Evolutionary conservation across 805 yeast genomes (phyloP).

Genomic region (Candida ovalis): DNA sequence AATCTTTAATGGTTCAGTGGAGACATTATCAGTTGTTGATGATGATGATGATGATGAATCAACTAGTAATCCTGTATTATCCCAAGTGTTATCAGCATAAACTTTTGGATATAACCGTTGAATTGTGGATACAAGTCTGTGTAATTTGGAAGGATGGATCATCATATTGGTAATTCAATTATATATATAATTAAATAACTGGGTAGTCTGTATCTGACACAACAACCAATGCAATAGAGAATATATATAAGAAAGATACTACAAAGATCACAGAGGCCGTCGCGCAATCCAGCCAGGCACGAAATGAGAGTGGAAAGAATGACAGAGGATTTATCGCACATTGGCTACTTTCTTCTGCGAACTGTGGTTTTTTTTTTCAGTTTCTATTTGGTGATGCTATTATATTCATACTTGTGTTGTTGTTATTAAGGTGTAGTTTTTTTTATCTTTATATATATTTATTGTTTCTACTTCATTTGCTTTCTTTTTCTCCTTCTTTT

Average conservation of each 20-base stretch:
- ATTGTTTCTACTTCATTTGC: not conserved
- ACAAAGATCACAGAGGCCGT: too few relatives aligned
- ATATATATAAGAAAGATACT: too few relatives aligned
- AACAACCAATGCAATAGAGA: too few relatives aligned
- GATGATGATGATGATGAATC: slow-evolving; percentile 47
- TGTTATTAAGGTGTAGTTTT: not conserved
- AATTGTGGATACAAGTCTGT: slow-evolving; percentile 46
- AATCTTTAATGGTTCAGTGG: slow-evolving; percentile 27
- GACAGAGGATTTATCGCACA: slow-evolving; percentile 14
- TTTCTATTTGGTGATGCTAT: not conserved
- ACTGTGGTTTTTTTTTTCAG: not conserved
- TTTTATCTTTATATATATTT: not conserved
- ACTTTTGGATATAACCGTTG: slow-evolving; percentile 76
- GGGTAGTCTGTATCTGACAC: too few relatives aligned
- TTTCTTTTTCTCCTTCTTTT: not conserved
- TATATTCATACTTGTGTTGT: not conserved
- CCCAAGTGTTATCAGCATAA: slow-evolving; percentile 89
- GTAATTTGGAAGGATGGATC: slow-evolving; percentile 30
- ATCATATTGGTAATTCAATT: slow-evolving; percentile 6
- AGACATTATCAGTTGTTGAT: slow-evolving; percentile 1
- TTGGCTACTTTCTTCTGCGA: not conserved
- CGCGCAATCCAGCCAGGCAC: too few relatives aligned
- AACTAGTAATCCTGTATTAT: slow-evolving; percentile 87
- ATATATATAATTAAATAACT: too few relatives aligned
- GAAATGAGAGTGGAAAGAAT: too few relatives aligned